Evolutionary conservation across 2,329 filamentous ascomycete genomes (phyloP).

Genomic region (Cladosporium sp.): DNA sequence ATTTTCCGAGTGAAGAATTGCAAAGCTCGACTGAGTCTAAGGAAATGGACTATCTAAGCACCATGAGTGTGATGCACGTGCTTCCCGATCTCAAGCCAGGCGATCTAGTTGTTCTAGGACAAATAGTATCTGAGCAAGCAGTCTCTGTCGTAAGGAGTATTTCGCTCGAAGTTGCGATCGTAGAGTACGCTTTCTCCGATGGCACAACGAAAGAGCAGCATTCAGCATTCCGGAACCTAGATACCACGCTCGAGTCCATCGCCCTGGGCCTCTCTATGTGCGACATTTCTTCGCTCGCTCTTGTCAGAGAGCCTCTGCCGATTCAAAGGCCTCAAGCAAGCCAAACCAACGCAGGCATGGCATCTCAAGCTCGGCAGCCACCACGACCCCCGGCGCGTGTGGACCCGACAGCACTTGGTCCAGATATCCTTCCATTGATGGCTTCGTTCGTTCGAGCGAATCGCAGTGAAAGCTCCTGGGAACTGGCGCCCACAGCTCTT

Average conservation of each 20-base stretch:
- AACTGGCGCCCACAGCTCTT: constrained; percentile 72
- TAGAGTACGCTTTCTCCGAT: not conserved
- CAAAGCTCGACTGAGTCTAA: not conserved
- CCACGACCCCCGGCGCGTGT: constrained; percentile 33
- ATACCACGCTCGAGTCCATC: constrained; percentile 16
- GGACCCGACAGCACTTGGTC: constrained; percentile 31
- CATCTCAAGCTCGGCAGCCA: constrained; percentile 26
- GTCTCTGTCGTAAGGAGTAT: constrained; percentile 4
- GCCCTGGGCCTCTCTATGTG: constrained; percentile 23
- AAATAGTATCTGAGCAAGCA: constrained; percentile 37
- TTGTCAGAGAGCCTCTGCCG: constrained; percentile 27
- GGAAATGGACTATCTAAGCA: no score
- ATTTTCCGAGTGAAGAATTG: not conserved
- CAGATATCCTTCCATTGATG: constrained; percentile 51
- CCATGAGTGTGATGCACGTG: constrained; percentile 19
- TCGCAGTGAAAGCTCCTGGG: constrained; percentile 67
- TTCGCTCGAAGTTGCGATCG: not conserved
- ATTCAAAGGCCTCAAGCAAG: constrained; percentile 21
- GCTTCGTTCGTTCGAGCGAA: constrained; percentile 74
- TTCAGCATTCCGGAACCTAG: not conserved
- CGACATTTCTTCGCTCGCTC: constrained; percentile 31
- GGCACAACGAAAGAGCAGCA: no score
- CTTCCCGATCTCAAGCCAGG: constrained; percentile 24
- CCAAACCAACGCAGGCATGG: constrained; percentile 20
- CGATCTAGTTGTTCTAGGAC: constrained; percentile 36